phyloP scores from a whole-genome alignment of 768 basidiomycete species.

The Suillus paluster region DNA sequence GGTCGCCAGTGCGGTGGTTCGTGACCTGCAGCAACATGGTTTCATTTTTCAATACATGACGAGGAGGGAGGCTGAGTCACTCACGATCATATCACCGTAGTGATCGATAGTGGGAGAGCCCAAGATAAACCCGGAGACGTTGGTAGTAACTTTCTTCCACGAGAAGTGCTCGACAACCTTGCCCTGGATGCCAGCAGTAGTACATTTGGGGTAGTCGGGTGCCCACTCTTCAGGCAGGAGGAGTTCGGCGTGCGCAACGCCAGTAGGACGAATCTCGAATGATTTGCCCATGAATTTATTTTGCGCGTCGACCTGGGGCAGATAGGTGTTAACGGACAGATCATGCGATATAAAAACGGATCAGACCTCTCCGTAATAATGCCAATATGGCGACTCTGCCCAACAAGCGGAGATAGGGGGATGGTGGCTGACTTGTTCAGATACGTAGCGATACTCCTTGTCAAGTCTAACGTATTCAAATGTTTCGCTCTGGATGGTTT shows the following conservation, averaged over 20 bases:
- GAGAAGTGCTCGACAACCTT: conserved; percentile 89
- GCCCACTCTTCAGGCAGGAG: conserved; percentile 71
- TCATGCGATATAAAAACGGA: background rate
- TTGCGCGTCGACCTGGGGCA: conserved; percentile 84
- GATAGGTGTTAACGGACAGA: conserved; percentile 8
- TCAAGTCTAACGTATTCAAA: conserved; percentile 92
- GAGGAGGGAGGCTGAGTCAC: conserved; percentile 38
- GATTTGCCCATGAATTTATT: conserved; percentile 97
- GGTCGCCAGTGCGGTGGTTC: conserved; percentile 90
- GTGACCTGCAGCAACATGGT: conserved; percentile 52
- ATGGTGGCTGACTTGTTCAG: conserved; percentile 97
- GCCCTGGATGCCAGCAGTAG: conserved; percentile 43
- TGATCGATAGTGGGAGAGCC: conserved; percentile 89
- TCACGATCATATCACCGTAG: conserved; percentile 92
- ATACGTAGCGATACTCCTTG: conserved; percentile 89
- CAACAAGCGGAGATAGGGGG: conserved; percentile 97
- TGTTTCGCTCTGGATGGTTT: conserved; percentile 70
- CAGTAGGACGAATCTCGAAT: conserved; percentile 95
- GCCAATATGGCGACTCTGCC: conserved; percentile 88
- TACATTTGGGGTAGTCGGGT: conserved; percentile 62
- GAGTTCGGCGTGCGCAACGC: conserved; percentile 89
- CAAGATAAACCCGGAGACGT: conserved; percentile 90
- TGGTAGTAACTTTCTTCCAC: conserved; percentile 95
- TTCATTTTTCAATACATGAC: conserved; percentile 7
- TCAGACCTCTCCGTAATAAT: conserved; percentile 86